These are phyloP conservation scores for Prunus campanulata DNA, from an alignment of 306 rosid species.

Conservation along the genomic window DNA sequence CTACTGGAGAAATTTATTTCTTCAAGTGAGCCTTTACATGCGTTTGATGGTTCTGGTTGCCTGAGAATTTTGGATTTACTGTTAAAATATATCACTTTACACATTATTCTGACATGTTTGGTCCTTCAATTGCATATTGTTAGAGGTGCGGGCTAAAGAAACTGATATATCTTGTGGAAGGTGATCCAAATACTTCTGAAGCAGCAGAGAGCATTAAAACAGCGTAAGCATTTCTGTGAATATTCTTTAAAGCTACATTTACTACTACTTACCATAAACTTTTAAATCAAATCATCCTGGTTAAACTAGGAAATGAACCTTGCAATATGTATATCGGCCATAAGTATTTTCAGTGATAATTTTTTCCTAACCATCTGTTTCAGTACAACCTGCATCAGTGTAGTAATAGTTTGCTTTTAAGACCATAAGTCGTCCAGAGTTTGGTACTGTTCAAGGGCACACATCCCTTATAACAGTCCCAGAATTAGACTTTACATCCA, in stretches of 20 bases:
- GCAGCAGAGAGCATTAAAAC: slow-evolving; percentile 96
- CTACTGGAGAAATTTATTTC: background rate
- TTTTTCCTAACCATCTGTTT: background rate
- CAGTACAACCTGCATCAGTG: background rate
- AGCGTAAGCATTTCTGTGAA: slow-evolving; percentile 52
- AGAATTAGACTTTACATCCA: background rate
- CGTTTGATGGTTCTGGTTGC: background rate
- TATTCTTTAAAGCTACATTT: background rate
- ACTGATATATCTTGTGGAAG: slow-evolving; percentile 94
- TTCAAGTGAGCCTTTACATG: background rate
- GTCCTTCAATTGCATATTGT: slow-evolving; percentile 29
- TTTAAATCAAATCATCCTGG: background rate
- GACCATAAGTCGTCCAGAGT: background rate
- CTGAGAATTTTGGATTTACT: background rate
- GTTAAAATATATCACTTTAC: background rate
- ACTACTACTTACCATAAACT: background rate
- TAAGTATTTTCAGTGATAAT: background rate
- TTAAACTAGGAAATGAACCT: background rate
- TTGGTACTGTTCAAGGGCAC: background rate
- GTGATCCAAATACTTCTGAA: slow-evolving; percentile 92
- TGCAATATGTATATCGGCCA: background rate
- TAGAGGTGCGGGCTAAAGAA: slow-evolving; percentile 93
- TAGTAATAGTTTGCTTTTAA: background rate
- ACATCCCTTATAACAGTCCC: background rate
- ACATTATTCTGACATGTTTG: slow-evolving; percentile 22